Evolutionary conservation across 2,329 filamentous ascomycete genomes (phyloP).

Genomic region (Plectosphaerella plurivora): DNA sequence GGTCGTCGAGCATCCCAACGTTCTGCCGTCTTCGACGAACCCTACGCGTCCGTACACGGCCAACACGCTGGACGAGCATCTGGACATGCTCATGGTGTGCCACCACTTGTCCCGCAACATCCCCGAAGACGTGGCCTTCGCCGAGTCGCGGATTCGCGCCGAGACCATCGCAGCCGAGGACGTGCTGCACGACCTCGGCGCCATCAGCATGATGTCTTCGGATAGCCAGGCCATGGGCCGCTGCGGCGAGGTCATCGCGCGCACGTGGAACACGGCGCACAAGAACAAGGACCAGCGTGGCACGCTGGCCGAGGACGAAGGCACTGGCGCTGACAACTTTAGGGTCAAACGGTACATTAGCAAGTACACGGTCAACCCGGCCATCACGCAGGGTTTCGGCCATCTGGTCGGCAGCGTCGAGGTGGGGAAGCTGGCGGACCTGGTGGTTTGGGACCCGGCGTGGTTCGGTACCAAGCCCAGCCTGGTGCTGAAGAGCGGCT

Average conservation of each 20-base stretch:
- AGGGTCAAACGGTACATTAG: slow-evolving; percentile 87
- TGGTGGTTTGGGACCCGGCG: slow-evolving; percentile 81
- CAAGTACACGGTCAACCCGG: slow-evolving; percentile 96
- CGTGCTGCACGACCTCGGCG: slow-evolving; percentile 88
- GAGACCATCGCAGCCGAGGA: slow-evolving; percentile 97
- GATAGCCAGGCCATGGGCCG: slow-evolving; percentile 97
- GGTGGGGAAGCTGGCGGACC: slow-evolving; percentile 82
- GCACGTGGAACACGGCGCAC: slow-evolving; percentile 96
- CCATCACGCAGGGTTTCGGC: slow-evolving; percentile 83
- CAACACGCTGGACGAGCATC: slow-evolving; percentile 92
- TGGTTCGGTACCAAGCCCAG: slow-evolving; percentile 85
- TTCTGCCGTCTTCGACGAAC: slow-evolving; percentile 87
- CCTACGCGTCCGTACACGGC: slow-evolving; percentile 85
- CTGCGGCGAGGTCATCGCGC: slow-evolving; percentile 86
- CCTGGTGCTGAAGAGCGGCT: slow-evolving; percentile 79
- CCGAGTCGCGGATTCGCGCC: slow-evolving; percentile 87
- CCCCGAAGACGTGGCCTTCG: slow-evolving; percentile 92
- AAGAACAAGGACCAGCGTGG: slow-evolving; percentile 93
- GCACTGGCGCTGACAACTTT: slow-evolving; percentile 80
- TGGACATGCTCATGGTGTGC: slow-evolving; percentile 98
- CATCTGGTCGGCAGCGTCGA: slow-evolving; percentile 86
- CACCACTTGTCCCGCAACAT: slow-evolving; percentile 92
- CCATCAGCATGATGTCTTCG: slow-evolving; percentile 95
- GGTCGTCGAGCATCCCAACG: slow-evolving; percentile 83
- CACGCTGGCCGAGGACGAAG: slow-evolving; percentile 69